These are phyloP conservation scores for Yamadazyma phyllophila DNA, from an alignment of 805 yeast genomes.

Conservation along the genomic window DNA sequence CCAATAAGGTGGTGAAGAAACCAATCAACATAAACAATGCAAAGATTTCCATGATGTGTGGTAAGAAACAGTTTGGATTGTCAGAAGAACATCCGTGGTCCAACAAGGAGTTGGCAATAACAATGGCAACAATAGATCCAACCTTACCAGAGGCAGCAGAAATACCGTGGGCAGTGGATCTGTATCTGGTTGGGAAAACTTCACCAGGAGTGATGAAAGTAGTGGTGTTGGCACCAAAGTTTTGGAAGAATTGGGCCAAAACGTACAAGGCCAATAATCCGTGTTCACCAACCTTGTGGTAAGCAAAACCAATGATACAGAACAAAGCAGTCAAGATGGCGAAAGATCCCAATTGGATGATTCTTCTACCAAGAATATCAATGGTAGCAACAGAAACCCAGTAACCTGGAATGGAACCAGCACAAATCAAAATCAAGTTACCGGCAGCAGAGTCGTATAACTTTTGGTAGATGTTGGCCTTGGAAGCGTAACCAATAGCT, in stretches of 20 bases:
- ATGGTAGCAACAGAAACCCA: slow-evolving; percentile 81
- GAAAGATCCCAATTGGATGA: slow-evolving; percentile 78
- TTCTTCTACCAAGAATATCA: slow-evolving; percentile 81
- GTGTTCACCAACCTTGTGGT: slow-evolving; percentile 68
- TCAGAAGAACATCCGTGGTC: slow-evolving; percentile 71
- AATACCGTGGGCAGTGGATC: slow-evolving; percentile 94
- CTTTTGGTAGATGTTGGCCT: slow-evolving; percentile 63
- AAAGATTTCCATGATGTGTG: slow-evolving; percentile 91
- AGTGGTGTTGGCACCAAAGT: slow-evolving; percentile 92
- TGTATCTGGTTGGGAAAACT: slow-evolving; percentile 89
- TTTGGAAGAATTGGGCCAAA: slow-evolving; percentile 81
- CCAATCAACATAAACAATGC: slow-evolving; percentile 91
- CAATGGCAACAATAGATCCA: slow-evolving; percentile 91
- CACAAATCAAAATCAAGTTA: slow-evolving; percentile 88
- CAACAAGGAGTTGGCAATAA: slow-evolving; percentile 79
- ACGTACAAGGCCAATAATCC: slow-evolving; percentile 78
- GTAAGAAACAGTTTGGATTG: slow-evolving; percentile 71
- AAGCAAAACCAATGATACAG: slow-evolving; percentile 81
- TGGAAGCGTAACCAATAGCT: slow-evolving; percentile 81
- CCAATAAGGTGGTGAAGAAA: slow-evolving; percentile 56
- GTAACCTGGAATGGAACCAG: slow-evolving; percentile 94
- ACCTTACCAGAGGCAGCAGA: slow-evolving; percentile 91
- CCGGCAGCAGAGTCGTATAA: slow-evolving; percentile 84
- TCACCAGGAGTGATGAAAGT: slow-evolving; percentile 92
- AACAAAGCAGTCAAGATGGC: slow-evolving; percentile 65